Percentiles rank a stretch among this genome's conserved stretches.
Evolutionary conservation across 1,284 basidiomycete species (phyloP).

Genomic region (Porodaedalea pini): DNA sequence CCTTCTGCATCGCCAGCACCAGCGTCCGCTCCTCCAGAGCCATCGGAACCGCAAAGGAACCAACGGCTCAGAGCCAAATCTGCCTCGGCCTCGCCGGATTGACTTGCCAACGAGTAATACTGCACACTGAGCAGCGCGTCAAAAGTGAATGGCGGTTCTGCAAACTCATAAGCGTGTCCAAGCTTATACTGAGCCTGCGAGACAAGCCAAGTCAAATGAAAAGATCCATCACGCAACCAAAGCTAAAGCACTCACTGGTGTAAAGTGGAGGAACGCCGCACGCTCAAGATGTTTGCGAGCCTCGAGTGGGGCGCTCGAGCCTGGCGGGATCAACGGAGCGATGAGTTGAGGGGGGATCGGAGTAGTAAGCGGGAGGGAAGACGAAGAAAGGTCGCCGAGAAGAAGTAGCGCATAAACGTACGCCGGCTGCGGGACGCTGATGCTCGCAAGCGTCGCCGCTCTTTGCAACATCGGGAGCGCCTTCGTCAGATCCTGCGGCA

Average conservation of each 20-base stretch:
- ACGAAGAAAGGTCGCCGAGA: slow-evolving; percentile 49
- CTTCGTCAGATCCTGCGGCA: slow-evolving; percentile 48
- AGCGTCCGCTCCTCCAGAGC: slow-evolving; percentile 27
- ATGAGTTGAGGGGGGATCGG: slow-evolving; percentile 54
- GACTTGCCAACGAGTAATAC: slow-evolving; percentile 85
- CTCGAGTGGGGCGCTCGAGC: slow-evolving; percentile 41
- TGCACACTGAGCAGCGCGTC: slow-evolving; percentile 89
- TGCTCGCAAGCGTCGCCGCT: slow-evolving; percentile 74
- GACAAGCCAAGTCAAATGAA: background rate
- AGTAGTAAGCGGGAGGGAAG: slow-evolving; percentile 34
- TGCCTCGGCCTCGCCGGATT: slow-evolving; percentile 85
- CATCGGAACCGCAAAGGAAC: slow-evolving; percentile 88
- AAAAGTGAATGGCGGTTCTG: slow-evolving; percentile 71
- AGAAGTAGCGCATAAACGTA: slow-evolving; percentile 85
- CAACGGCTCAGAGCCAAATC: slow-evolving; percentile 96
- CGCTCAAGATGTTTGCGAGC: slow-evolving; percentile 68
- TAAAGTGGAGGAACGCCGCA: slow-evolving; percentile 83
- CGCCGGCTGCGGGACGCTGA: slow-evolving; percentile 79
- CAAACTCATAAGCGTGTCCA: slow-evolving; percentile 87
- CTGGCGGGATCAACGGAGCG: slow-evolving; percentile 45
- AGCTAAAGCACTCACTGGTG: slow-evolving; percentile 61
- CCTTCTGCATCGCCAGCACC: slow-evolving; percentile 57
- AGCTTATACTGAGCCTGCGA: slow-evolving; percentile 62
- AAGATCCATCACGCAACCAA: background rate
- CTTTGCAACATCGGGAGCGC: slow-evolving; percentile 74